phyloP scores from a whole-genome alignment of 495 filamentous ascomycete genomes.

The Corynascus novoguineensis region DNA sequence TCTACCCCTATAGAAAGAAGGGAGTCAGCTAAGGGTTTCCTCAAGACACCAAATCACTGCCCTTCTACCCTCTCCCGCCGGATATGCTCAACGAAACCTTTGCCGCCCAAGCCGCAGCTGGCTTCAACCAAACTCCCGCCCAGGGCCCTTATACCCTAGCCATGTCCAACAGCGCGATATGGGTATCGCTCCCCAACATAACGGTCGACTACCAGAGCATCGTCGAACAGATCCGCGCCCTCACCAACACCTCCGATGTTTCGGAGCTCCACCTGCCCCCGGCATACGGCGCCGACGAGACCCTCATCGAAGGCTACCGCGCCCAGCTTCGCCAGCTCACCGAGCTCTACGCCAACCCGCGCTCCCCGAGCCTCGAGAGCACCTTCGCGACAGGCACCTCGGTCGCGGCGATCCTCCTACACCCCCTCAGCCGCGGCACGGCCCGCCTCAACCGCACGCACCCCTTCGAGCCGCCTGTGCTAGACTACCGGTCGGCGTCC shows the following conservation, averaged over 20 bases:
- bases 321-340: slow-evolving; percentile 21
- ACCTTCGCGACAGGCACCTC: slow-evolving; percentile 23
- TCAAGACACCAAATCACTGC: slow-evolving; percentile 12
- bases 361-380: slow-evolving; percentile 22
- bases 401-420: slow-evolving; percentile 22
- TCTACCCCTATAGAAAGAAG: background rate
- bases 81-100: slow-evolving; percentile 21
- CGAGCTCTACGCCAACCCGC: slow-evolving; percentile 13
- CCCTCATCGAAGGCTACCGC: slow-evolving; percentile 23
- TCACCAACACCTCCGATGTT: background rate
- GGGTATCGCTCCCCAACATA: slow-evolving; percentile 21
- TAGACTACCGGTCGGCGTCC: slow-evolving; percentile 27
- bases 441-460: slow-evolving; percentile 31
- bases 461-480: slow-evolving; percentile 29
- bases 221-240: slow-evolving; percentile 12
- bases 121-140: slow-evolving; percentile 21
- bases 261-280: slow-evolving; percentile 20
- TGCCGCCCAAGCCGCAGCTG: slow-evolving; percentile 18
- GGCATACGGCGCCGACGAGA: slow-evolving; percentile 1
- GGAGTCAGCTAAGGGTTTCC: background rate
- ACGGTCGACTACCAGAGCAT: slow-evolving; percentile 9
- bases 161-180: slow-evolving; percentile 24
- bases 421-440: slow-evolving; percentile 31
- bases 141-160: slow-evolving; percentile 26
- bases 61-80: slow-evolving; percentile 14